Percentiles rank a stretch among this genome's conserved stretches.
Conservation (phyloP, 139 green algal species). For the Yamagishiella unicocca region DNA sequence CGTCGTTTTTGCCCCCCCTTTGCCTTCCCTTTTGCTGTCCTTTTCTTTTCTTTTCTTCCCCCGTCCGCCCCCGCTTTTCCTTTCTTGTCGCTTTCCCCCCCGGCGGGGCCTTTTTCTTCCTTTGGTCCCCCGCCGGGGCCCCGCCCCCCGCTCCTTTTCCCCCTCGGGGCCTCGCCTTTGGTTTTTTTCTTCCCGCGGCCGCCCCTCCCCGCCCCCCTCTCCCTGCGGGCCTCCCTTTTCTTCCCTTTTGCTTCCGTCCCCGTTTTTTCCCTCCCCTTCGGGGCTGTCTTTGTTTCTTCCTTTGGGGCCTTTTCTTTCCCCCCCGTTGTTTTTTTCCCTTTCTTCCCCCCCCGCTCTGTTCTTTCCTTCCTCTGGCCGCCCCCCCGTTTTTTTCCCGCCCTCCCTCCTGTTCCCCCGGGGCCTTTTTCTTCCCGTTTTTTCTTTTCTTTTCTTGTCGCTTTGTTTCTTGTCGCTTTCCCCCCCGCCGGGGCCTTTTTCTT, state of each 20-base stretch:
- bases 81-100: background rate
- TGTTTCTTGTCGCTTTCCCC: too few relatives aligned
- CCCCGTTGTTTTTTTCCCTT: background rate
- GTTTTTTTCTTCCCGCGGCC: background rate
- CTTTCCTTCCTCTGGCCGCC: too few relatives aligned
- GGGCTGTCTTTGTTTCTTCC: too few relatives aligned
- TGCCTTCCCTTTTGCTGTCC: background rate
- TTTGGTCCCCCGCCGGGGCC: too few relatives aligned
- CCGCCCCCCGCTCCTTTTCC: background rate
- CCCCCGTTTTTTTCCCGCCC: background rate
- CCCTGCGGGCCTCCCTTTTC: too few relatives aligned
- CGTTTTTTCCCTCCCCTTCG: background rate
- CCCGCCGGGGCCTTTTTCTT: background rate
- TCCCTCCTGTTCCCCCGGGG: background rate
- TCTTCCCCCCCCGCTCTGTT: background rate
- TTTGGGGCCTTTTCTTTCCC: too few relatives aligned
- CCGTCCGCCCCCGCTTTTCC: background rate
- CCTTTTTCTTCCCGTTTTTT: background rate
- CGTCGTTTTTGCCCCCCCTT: background rate
- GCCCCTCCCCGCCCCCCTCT: too few relatives aligned
- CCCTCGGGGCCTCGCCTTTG: background rate
- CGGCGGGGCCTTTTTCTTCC: background rate
- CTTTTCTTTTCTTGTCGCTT: too few relatives aligned
- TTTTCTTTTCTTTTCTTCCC: background rate
- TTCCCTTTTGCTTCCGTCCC: too few relatives aligned